Conservation (phyloP, 2,329 filamentous ascomycete genomes). For the Simplicillium sp. region DNA sequence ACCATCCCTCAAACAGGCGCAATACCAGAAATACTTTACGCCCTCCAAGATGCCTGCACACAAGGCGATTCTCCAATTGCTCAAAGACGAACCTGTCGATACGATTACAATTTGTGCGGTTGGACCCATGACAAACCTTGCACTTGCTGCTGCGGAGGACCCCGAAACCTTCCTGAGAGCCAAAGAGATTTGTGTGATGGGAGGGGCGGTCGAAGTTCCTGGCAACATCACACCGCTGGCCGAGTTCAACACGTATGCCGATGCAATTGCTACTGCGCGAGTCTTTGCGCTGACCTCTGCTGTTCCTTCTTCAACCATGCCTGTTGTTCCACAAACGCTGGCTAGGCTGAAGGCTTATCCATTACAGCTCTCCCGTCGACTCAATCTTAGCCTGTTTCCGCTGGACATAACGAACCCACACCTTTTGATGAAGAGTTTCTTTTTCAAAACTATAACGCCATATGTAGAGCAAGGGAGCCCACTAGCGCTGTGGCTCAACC, state of each 20-base stretch:
- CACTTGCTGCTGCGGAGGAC: slow-evolving; percentile 71
- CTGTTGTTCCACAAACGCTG: slow-evolving; percentile 44
- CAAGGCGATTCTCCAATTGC: slow-evolving; percentile 68
- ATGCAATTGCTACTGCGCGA: slow-evolving; percentile 56
- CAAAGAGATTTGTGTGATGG: slow-evolving; percentile 85
- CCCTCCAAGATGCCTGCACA: slow-evolving; percentile 43
- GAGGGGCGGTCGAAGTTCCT: slow-evolving; percentile 61
- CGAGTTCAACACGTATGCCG: slow-evolving; percentile 85
- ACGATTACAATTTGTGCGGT: slow-evolving; percentile 79
- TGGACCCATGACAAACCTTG: slow-evolving; percentile 77
- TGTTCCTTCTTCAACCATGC: slow-evolving; percentile 64
- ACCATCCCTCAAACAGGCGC: not conserved
- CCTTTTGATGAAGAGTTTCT: slow-evolving; percentile 44
- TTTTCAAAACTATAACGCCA: slow-evolving; percentile 38
- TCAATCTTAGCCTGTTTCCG: slow-evolving; percentile 57
- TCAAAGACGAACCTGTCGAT: slow-evolving; percentile 64
- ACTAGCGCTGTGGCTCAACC: slow-evolving; percentile 56
- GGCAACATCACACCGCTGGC: slow-evolving; percentile 72
- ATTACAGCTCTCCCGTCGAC: slow-evolving; percentile 39
- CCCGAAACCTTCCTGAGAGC: slow-evolving; percentile 72
- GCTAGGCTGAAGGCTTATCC: slow-evolving; percentile 48
- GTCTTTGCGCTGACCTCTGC: slow-evolving; percentile 49
- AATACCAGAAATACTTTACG: not conserved
- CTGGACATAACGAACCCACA: slow-evolving; percentile 62
- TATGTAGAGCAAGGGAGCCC: slow-evolving; percentile 49